A percentile compares a stretch with the other conserved stretches of the same genome.
Conservation (phyloP, 2,329 filamentous ascomycete genomes). For the Zymoseptoria passerinii region DNA sequence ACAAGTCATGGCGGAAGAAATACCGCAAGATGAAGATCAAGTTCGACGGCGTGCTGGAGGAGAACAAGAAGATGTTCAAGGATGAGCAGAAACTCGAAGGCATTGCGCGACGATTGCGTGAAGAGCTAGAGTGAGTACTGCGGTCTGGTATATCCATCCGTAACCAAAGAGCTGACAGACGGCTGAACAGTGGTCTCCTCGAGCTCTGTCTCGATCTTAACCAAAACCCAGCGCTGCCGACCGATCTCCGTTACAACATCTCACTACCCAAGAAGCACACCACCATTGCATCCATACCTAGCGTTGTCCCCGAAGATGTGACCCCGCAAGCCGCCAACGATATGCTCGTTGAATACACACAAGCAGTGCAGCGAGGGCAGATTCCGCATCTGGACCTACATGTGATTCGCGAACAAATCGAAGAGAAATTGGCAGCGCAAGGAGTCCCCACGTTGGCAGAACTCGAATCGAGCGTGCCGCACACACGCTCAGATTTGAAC, state of each 20-base stretch:
- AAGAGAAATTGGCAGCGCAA: slow-evolving; percentile 25
- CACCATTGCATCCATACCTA: slow-evolving; percentile 43
- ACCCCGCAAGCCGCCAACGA: slow-evolving; percentile 25
- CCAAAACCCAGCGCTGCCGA: slow-evolving; percentile 49
- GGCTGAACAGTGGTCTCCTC: slow-evolving; percentile 61
- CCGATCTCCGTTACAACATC: slow-evolving; percentile 47
- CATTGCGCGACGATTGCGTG: slow-evolving; percentile 72
- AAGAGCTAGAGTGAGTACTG: slow-evolving; percentile 77
- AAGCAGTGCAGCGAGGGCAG: slow-evolving; percentile 27
- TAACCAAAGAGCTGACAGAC: slow-evolving; percentile 10
- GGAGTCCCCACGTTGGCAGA: slow-evolving; percentile 26
- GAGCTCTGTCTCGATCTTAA: slow-evolving; percentile 89
- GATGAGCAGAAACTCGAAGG: slow-evolving; percentile 73
- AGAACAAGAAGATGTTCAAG: slow-evolving; percentile 74
- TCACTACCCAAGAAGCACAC: slow-evolving; percentile 67
- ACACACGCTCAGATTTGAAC: slow-evolving; percentile 22
- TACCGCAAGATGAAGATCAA: slow-evolving; percentile 81
- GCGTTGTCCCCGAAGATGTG: slow-evolving; percentile 39
- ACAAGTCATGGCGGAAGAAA: slow-evolving; percentile 58
- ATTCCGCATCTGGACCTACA: slow-evolving; percentile 26
- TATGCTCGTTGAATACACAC: slow-evolving; percentile 28
- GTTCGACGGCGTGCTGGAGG: slow-evolving; percentile 69
- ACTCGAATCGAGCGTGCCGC: slow-evolving; percentile 36
- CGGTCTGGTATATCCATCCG: background rate
- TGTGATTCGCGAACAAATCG: slow-evolving; percentile 26